phyloP scores from a whole-genome alignment of 2,329 filamentous ascomycete genomes.

The Sarocladiaceae sp. region DNA sequence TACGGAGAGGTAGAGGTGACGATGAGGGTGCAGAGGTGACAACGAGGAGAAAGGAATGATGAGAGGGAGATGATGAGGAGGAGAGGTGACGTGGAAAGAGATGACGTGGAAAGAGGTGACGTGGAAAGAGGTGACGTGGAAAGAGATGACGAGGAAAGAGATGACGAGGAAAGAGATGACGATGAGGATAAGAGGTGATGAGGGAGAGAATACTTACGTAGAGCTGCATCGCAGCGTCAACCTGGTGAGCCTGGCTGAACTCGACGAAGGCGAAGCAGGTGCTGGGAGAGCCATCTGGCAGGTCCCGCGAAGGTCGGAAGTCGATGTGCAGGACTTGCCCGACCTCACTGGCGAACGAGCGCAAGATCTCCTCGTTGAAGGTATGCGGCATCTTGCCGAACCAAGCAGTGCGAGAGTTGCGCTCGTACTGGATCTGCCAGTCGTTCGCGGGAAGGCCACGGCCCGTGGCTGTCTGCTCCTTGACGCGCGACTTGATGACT shows the following conservation, averaged over 20 bases:
- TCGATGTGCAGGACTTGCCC: neutral
- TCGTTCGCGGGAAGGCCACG: neutral
- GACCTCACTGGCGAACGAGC: neutral
- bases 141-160: neutral
- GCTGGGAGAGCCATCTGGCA: neutral
- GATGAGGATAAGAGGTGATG: neutral
- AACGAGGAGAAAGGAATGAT: too few species aligned
- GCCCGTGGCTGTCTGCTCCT: neutral
- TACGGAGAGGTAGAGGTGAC: neutral
- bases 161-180: too few species aligned
- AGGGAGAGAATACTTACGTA: constrained; percentile 1
- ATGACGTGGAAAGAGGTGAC: neutral
- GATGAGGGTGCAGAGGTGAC: too few species aligned
- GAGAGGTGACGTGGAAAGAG: too few species aligned
- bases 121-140: neutral
- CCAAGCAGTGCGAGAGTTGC: neutral
- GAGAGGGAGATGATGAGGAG: too few species aligned
- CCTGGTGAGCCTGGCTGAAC: neutral
- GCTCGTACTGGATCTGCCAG: constrained; percentile 3
- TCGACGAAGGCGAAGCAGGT: constrained; percentile 11
- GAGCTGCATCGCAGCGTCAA: constrained; percentile 1
- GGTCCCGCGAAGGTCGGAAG: neutral
- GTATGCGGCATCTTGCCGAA: constrained; percentile 7
- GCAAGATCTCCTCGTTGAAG: neutral
- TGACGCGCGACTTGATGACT: neutral